These are phyloP conservation scores for Calonectria henricotiae DNA, from an alignment of 2,329 filamentous ascomycete species.

Conservation along the genomic window DNA sequence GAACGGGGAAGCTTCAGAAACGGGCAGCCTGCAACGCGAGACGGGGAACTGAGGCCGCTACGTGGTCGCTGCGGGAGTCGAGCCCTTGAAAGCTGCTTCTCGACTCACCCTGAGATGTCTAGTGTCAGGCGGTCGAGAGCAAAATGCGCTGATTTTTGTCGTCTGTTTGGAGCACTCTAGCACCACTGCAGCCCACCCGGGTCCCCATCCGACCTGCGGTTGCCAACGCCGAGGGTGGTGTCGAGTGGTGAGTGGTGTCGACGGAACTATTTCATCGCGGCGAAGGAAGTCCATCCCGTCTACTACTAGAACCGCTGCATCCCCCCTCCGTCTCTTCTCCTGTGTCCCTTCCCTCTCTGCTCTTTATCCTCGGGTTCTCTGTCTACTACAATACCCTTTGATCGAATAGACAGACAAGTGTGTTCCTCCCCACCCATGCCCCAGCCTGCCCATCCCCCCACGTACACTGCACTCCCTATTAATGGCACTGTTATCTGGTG, in stretches of 20 bases:
- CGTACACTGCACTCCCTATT: constrained; percentile 23
- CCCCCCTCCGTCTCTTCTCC: constrained; percentile 39
- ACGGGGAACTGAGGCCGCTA: constrained; percentile 22
- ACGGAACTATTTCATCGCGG: constrained; percentile 40
- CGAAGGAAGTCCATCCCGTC: constrained; percentile 33
- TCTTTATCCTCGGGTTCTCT: constrained; percentile 23
- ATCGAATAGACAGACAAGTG: constrained; percentile 25
- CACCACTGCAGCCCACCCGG: constrained; percentile 48
- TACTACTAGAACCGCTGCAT: constrained; percentile 43
- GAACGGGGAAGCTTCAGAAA: constrained; percentile 26
- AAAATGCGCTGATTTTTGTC: constrained; percentile 45
- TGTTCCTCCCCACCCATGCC: constrained; percentile 30
- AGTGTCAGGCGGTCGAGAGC: constrained; percentile 49
- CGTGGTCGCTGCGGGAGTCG: constrained; percentile 34
- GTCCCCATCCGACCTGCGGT: constrained; percentile 49
- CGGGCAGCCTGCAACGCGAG: constrained; percentile 12
- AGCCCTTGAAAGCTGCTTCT: constrained; percentile 33
- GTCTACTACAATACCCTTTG: constrained; percentile 1
- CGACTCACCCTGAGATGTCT: constrained; percentile 30
- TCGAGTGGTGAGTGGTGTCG: constrained; percentile 39
- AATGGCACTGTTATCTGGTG: constrained; percentile 25
- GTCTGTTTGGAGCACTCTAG: constrained; percentile 33
- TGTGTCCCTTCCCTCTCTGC: constrained; percentile 25
- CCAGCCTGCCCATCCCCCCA: constrained; percentile 29
- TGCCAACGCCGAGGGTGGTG: constrained; percentile 32